Evolutionary conservation across 2,329 filamentous ascomycete species (phyloP), one percentile per base, ranked within the genome.

Genomic region (Phialophora chinensis): DNA sequence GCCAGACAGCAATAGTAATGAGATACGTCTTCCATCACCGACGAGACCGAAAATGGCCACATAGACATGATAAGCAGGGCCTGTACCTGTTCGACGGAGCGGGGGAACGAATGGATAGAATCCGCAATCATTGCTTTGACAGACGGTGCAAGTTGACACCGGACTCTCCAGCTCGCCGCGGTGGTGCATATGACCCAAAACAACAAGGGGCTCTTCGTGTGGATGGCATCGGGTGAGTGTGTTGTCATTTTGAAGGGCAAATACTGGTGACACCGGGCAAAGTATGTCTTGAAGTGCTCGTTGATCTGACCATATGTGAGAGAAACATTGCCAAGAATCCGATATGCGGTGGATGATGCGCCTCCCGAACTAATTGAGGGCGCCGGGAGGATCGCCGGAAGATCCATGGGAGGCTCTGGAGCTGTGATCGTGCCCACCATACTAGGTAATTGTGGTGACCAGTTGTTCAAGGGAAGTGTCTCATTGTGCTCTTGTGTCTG

Each of bases 31-130:
- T 66, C 65, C 1, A 55, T 65, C 0, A 72, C 49, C 20, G 72
- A 71, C 6, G 67, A 70, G 8, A 71, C 67, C 8, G 72, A 66
- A 54, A 71, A 70, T n/a, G 72, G 72, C 72, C 72, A 73, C 64
- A 68, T 66, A 33, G 62, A 72, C 53, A 72, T 31, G 27, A 73
- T 63, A 11, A 69, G 59, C 12, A 73, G 64, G 10, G 72, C 62
- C 31, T 72, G 71, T 20, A 73, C 69, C 29, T 68, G 57, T 27
- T 70, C 65, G 31, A 67, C 66, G 0, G 64, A 64, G 23, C 69
- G 68, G 5, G 71, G 69, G 14, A 66, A 65, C 25, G 66, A 70
- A 20, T 70, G 63, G 31, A 72, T 68, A 10, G 58, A 63, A 27
- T 66, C 58, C 66, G 68, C 67, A 23, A 73, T 31, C 23, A 73